phyloP scores from a whole-genome alignment of 495 filamentous ascomycete species.

The Cetradonia linearis region DNA sequence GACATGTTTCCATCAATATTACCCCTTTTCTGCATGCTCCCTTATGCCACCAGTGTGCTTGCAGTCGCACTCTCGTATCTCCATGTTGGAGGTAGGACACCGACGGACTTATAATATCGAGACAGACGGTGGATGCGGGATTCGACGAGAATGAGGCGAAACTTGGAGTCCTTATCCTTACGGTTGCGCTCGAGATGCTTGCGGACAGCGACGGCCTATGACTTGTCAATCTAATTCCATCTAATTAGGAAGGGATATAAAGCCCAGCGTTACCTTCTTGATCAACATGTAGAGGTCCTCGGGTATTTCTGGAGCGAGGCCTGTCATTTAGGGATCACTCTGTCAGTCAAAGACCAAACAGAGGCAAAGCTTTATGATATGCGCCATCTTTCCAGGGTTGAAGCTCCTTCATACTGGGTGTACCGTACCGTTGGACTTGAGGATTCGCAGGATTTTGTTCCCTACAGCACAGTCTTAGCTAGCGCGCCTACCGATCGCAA shows the following conservation, averaged over 20 bases:
- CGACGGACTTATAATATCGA: constrained; percentile 97
- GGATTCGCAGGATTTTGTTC: constrained; percentile 99
- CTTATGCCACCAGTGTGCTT: constrained; percentile 45
- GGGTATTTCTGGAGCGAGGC: constrained; percentile 92
- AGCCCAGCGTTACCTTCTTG: constrained; percentile 67
- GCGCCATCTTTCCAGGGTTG: neutral
- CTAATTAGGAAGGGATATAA: neutral
- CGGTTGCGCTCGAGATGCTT: constrained; percentile 99
- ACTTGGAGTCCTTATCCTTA: constrained; percentile 99
- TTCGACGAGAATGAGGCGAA: constrained; percentile 99
- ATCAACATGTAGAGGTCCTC: constrained; percentile 98
- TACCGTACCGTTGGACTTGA: constrained; percentile 81
- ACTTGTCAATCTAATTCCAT: neutral
- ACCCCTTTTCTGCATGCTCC: neutral
- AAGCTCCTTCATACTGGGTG: neutral
- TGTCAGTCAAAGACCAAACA: constrained; percentile 96
- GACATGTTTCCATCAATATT: constrained; percentile 5
- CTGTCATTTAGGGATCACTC: constrained; percentile 72
- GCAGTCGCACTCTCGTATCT: constrained; percentile 72
- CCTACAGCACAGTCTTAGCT: constrained; percentile 43
- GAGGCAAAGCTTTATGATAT: constrained; percentile 51
- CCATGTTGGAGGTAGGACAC: constrained; percentile 96
- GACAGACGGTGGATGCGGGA: constrained; percentile 98
- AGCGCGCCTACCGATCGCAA: neutral
- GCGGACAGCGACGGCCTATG: constrained; percentile 88